Evolutionary conservation across 73 alveolate genomes (phyloP).

Genomic region (Stentor coeruleus): DNA sequence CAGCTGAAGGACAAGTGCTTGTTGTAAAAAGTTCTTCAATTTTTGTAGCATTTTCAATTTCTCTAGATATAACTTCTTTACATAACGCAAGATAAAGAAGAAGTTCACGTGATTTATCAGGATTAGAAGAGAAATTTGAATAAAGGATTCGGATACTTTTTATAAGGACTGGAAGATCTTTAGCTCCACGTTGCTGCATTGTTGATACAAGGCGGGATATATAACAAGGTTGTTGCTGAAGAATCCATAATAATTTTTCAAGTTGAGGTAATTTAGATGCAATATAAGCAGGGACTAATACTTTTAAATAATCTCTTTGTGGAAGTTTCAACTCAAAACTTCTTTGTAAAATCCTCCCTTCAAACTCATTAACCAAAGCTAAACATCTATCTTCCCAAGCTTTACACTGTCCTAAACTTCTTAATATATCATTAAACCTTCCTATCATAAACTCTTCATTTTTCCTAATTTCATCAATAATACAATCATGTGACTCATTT

Average conservation of each 20-base stretch:
- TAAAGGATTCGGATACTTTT: background rate
- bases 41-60: background rate
- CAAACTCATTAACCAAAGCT: background rate
- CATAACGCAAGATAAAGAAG: conserved; percentile 5
- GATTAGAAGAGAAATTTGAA: background rate
- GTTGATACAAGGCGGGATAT: background rate
- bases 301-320: conserved; percentile 8
- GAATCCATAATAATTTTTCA: conserved; percentile 12
- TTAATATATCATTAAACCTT: background rate
- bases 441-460: background rate
- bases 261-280: background rate
- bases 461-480: background rate
- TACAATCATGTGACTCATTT: background rate
- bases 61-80: conserved; percentile 11
- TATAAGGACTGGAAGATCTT: background rate
- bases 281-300: background rate
- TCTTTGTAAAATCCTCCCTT: background rate
- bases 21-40: background rate
- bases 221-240: conserved; percentile 21
- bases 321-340: conserved; percentile 9
- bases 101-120: background rate
- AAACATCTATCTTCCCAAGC: background rate
- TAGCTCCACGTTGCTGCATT: background rate
- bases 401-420: background rate
- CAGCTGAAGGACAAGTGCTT: background rate